These are phyloP conservation scores for Agastache rugosa DNA, from an alignment of 257 asterid species.

Conservation along the genomic window DNA sequence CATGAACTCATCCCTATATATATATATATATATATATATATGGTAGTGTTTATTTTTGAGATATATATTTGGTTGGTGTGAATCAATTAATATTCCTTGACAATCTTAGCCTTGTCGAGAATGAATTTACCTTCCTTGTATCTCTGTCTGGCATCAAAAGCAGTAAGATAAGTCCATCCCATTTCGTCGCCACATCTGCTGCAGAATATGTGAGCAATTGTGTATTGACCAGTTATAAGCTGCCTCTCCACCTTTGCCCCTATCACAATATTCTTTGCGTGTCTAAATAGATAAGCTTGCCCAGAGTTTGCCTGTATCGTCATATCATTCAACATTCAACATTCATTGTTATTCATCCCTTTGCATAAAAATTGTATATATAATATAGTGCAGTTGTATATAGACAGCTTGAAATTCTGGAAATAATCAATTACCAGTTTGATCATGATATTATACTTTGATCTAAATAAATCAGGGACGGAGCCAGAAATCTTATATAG, in stretches of 20 bases:
- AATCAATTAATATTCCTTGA: slow-evolving; percentile 19
- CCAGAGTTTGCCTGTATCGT: slow-evolving; percentile 39
- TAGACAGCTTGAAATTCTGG: neutral
- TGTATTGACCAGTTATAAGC: slow-evolving; percentile 42
- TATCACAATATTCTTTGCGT: slow-evolving; percentile 43
- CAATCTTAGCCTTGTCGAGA: slow-evolving; percentile 46
- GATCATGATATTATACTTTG: no score
- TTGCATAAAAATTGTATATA: no score
- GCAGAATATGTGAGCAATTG: slow-evolving; percentile 46
- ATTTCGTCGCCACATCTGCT: slow-evolving; percentile 45
- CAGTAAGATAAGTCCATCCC: slow-evolving; percentile 51
- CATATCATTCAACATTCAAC: no score
- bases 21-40: no score
- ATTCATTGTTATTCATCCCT: no score
- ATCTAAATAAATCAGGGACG: no score
- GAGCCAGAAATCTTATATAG: no score
- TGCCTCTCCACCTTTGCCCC: slow-evolving; percentile 37
- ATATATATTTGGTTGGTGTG: no score
- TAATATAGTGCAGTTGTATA: no score
- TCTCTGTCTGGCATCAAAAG: slow-evolving; percentile 21
- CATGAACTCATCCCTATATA: no score
- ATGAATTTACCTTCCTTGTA: slow-evolving; percentile 51
- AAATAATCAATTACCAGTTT: neutral
- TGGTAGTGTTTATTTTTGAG: no score
- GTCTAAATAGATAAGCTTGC: slow-evolving; percentile 49